Percentiles rank a stretch among this genome's conserved stretches.
These are phyloP conservation scores for Penicillium canescens DNA, from an alignment of 495 filamentous ascomycete species.

Conservation along the genomic window DNA sequence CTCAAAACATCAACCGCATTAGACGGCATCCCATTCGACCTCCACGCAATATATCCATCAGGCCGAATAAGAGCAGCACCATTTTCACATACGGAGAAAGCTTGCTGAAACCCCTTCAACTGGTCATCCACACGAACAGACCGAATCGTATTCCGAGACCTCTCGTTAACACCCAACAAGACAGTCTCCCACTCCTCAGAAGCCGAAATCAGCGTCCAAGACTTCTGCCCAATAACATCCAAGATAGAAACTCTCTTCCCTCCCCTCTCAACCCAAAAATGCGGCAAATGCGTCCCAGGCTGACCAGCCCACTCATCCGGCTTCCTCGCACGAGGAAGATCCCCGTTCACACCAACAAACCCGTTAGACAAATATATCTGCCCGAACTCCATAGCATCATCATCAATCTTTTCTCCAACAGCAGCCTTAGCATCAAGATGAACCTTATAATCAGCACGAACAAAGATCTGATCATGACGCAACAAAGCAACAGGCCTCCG, in stretches of 20 bases:
- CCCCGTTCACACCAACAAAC: constrained; percentile 13
- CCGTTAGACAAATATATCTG: constrained; percentile 20
- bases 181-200: constrained; percentile 10
- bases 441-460: constrained; percentile 25
- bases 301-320: constrained; percentile 30
- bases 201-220: constrained; percentile 21
- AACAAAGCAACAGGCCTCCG: constrained; percentile 46
- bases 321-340: constrained; percentile 17
- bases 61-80: constrained; percentile 29
- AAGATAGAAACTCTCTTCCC: constrained; percentile 16
- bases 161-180: constrained; percentile 3
- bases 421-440: constrained; percentile 11
- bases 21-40: constrained; percentile 4
- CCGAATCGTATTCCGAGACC: constrained; percentile 1
- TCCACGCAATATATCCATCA: constrained; percentile 35
- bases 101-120: constrained; percentile 5
- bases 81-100: constrained; percentile 15
- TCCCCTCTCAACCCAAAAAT: constrained; percentile 20
- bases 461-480: constrained; percentile 32
- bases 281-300: constrained; percentile 30
- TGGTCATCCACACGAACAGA: constrained; percentile 12
- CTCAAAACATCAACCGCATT: constrained; percentile 2
- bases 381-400: constrained; percentile 30
- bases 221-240: constrained; percentile 12
- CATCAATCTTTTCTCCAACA: constrained; percentile 21